Conservation (phyloP, 768 basidiomycete genomes). For the Amanita exitialis region DNA sequence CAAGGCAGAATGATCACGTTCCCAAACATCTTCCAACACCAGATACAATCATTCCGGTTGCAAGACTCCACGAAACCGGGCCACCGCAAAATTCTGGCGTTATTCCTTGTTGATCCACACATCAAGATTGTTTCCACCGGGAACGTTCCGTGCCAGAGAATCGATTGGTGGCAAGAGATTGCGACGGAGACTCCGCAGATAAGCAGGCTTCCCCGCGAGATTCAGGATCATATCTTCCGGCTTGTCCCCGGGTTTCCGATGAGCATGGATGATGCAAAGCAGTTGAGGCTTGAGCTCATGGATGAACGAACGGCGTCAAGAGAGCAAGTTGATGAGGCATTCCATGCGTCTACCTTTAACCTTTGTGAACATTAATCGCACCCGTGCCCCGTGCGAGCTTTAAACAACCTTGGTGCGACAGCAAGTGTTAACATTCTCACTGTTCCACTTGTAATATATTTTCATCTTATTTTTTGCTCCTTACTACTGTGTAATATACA, state of each 20-base stretch:
- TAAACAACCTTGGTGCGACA: no score
- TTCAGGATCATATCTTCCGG: neutral
- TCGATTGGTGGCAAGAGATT: slow-evolving; percentile 14
- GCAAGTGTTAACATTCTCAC: no score
- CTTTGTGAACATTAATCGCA: no score
- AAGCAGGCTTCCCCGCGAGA: neutral
- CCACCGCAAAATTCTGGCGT: slow-evolving; percentile 26
- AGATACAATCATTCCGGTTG: slow-evolving; percentile 23
- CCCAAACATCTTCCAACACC: slow-evolving; percentile 28
- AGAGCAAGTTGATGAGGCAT: no score
- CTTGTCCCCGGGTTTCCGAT: neutral
- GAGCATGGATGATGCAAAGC: slow-evolving; percentile 12
- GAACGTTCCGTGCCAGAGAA: slow-evolving; percentile 22
- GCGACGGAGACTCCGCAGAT: neutral
- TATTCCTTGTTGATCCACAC: slow-evolving; percentile 28
- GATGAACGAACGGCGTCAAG: no score
- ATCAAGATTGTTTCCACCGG: slow-evolving; percentile 20
- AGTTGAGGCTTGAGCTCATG: slow-evolving; percentile 6
- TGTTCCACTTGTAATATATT: no score
- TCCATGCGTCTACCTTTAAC: no score
- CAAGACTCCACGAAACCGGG: slow-evolving; percentile 10
- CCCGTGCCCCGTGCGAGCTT: no score
- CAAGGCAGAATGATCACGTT: slow-evolving; percentile 21
- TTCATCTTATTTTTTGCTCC: no score
- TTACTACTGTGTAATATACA: no score